A percentile compares a stretch with the other conserved stretches of the same genome.
These are phyloP conservation scores for Hebeloma cylindrosporum DNA, from an alignment of 768 basidiomycete genomes.

Conservation along the genomic window DNA sequence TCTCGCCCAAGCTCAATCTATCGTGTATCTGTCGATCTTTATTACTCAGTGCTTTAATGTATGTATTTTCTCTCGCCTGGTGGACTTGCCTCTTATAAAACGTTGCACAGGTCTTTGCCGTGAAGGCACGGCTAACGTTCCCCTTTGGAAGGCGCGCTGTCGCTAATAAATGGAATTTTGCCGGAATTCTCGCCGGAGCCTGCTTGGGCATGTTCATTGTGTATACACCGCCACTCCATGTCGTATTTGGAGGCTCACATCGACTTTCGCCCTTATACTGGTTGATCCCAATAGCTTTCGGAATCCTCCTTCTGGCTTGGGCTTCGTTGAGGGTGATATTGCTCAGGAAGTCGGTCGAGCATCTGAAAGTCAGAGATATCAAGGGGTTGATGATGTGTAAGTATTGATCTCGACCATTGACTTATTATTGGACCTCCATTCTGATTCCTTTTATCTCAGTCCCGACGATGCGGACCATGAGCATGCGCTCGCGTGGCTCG, in stretches of 20 bases:
- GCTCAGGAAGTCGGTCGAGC: slow-evolving; percentile 54
- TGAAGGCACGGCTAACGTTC: slow-evolving; percentile 60
- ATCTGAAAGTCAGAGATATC: slow-evolving; percentile 60
- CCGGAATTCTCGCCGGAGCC: slow-evolving; percentile 60
- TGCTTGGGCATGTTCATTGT: slow-evolving; percentile 66
- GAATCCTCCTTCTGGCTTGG: slow-evolving; percentile 55
- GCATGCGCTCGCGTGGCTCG: slow-evolving; percentile 47
- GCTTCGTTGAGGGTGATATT: slow-evolving; percentile 58
- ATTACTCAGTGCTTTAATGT: slow-evolving; percentile 72
- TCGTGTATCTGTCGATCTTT: slow-evolving; percentile 67
- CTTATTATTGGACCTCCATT: slow-evolving; percentile 8
- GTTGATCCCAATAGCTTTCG: slow-evolving; percentile 65
- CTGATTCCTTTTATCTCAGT: slow-evolving; percentile 35
- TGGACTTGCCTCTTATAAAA: neutral
- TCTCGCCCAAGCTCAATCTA: slow-evolving; percentile 60
- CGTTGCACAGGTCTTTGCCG: slow-evolving; percentile 53
- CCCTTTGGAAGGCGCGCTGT: slow-evolving; percentile 62
- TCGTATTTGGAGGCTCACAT: slow-evolving; percentile 64
- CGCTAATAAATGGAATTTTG: slow-evolving; percentile 64
- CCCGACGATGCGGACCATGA: slow-evolving; percentile 67
- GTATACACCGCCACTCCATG: slow-evolving; percentile 67
- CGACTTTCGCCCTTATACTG: slow-evolving; percentile 64
- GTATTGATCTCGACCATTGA: slow-evolving; percentile 29
- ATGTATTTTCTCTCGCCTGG: slow-evolving; percentile 8
- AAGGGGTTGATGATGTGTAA: slow-evolving; percentile 71